Base-by-base conservation (phyloP, 2,329 filamentous ascomycete genomes). In the Lachnellula occidentalis region DNA sequence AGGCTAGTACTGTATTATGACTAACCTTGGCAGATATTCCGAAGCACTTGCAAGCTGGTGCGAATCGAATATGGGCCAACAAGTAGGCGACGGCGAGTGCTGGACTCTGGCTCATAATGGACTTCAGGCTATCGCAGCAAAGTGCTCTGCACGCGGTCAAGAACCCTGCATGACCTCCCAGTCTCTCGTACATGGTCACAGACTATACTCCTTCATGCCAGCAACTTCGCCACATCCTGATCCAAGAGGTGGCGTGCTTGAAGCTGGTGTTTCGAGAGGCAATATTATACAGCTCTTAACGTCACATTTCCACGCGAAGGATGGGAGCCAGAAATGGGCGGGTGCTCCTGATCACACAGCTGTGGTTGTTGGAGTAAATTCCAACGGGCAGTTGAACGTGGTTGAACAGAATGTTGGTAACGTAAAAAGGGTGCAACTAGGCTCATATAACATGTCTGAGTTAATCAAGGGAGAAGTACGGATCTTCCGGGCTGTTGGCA, bases 71-170 rank as follows among this genome's bases (percentile, higher is more conserved):
- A 58, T 69, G 27, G 70, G 68, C 2, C 55, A 54, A 11, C 60
- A 66, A 54, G 69, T 73, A 3, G 71, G 70, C 11, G 65, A 72
- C 53, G 70, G 70, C 5, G 69, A 72, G 53, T 72, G 71, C 52
- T 72, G 70, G 70, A 71, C 70, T 4, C 60, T 72, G 15, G 69
- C 69, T 6, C 60, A 66, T 34, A 59, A 68, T 36, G 69, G 64
- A 3, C 58, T 71, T 3, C 53, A 63, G 36, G 62, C 61, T 4
- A 53, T 70, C 19, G 64, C 63, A 4, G 49, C 51, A 19, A 58
- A 56, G 4, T 61, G 58, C 42, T 55, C 53, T 12, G 53, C 57
- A 2, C 52, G 56, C 4, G 64, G 62, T 11, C 54, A 62, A 34
- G 67, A 70, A 51, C 62, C 65, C 7, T 66, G 63, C 39, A 67